Base-by-base conservation (phyloP, 2,329 filamentous ascomycete genomes). In the Fusarium phyllophilum region DNA sequence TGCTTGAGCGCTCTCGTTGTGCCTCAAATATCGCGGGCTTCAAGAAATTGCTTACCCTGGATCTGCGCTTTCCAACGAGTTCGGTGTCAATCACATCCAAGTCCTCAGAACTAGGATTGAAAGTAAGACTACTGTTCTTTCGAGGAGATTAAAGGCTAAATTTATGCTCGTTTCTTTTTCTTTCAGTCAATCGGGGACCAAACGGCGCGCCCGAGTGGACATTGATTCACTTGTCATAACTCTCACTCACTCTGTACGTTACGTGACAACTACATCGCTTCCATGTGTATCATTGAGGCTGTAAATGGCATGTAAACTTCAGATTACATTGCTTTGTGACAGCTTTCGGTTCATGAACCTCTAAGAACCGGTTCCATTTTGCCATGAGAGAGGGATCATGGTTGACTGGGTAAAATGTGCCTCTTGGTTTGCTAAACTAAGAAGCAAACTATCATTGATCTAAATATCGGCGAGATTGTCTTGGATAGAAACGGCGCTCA, bases 251-350 rank as follows among this genome's bases (percentile, higher is more conserved):
- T 3, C 7, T 5, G 12, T 4, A 15, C 8, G 10, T 9, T 6
- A 12, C 2, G 5, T 1, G 3, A 6, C 20, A 11, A 11, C 1
- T 6, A 17, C 5, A 6, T 3, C 4, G 1, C 10, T 15, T 5
- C 11, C 15, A 2, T 20, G 5, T 18, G 2, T 9, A 6, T n/a
- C 10, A 2, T 3, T n/a, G 15, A n/a, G 46, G 22, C 29, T n/a
- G 4, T 31, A 6, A 49, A 13, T 49, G 20, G 9, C 8, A n/a
- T 12, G 1, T 6, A 13, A 12, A n/a, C 22, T 12, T 33, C 11
- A 7, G 5, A 13, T 9, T 5, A 6, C 10, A 4, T 18, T 13
- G 7, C 0, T 6, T n/a, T 18, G 8, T 3, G 10, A n/a, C 17
- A 12, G 3, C 5, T 17, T 33, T 33, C 11, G 2, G 2, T 33